These are phyloP conservation scores for Stachybotrys echinatus DNA, from an alignment of 2,329 filamentous ascomycete genomes.

Conservation along the genomic window DNA sequence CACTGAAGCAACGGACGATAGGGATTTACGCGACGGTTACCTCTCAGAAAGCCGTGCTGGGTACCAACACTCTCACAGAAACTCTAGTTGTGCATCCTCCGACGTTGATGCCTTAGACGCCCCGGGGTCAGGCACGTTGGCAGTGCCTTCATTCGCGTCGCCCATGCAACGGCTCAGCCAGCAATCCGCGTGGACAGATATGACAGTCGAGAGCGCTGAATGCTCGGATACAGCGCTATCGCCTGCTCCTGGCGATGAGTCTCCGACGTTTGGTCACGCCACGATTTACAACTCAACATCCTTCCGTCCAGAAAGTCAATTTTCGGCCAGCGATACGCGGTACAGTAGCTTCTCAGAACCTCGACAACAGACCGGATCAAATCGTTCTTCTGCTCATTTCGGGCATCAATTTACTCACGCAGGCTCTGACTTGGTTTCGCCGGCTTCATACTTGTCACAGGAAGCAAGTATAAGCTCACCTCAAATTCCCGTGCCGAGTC, in stretches of 20 bases:
- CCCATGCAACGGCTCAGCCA: conserved; percentile 45
- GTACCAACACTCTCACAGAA: conserved; percentile 24
- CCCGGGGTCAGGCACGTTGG: conserved; percentile 38
- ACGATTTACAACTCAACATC: conserved; percentile 25
- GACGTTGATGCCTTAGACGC: conserved; percentile 24
- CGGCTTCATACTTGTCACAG: conserved; percentile 36
- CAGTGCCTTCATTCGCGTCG: conserved; percentile 38
- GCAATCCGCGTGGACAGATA: conserved; percentile 56
- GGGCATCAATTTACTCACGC: conserved; percentile 27
- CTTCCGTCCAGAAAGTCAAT: conserved; percentile 16
- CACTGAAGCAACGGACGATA: conserved; percentile 28
- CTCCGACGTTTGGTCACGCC: conserved; percentile 22
- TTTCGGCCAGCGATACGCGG: conserved; percentile 13
- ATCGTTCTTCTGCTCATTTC: conserved; percentile 10
- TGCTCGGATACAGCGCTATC: conserved; percentile 22
- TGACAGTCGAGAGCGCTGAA: conserved; percentile 50
- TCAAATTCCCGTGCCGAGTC: conserved; percentile 36
- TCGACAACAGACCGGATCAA: conserved; percentile 18
- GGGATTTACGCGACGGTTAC: conserved; percentile 19
- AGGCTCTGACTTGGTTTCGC: conserved; percentile 38
- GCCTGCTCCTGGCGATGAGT: conserved; percentile 19
- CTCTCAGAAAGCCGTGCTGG: conserved; percentile 20
- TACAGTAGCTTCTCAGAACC: conserved; percentile 12
- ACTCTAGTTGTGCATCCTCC: conserved; percentile 35
- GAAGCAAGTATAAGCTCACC: conserved; percentile 20